These are phyloP conservation scores for Apium graveolens DNA, from an alignment of 129 eudicot genomes.

Conservation along the genomic window DNA sequence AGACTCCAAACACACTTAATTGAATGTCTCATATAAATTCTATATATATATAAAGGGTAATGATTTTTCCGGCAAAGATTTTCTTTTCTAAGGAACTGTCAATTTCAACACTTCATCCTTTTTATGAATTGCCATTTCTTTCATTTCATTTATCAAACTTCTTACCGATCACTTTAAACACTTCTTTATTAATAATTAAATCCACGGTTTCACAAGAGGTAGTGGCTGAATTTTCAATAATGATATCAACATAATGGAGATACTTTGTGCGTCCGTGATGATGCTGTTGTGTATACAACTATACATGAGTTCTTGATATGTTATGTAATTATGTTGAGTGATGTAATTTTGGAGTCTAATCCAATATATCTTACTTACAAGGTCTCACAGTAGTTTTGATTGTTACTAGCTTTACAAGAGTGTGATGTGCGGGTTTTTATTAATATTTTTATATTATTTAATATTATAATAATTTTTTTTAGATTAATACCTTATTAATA, in stretches of 20 bases:
- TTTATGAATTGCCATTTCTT: constrained; percentile 6
- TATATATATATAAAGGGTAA: neutral
- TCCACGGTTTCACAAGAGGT: neutral
- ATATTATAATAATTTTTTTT: no score
- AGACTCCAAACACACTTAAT: neutral
- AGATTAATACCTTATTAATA: no score
- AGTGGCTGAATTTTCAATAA: neutral
- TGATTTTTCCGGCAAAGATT: neutral
- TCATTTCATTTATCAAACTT: neutral
- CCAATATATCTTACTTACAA: neutral
- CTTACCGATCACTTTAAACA: neutral
- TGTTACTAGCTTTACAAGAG: no score
- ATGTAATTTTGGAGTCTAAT: neutral
- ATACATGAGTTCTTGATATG: neutral
- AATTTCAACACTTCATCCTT: neutral
- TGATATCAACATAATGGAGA: neutral
- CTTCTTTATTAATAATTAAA: neutral
- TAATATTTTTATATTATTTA: no score
- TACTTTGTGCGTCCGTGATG: neutral
- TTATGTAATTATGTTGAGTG: no score
- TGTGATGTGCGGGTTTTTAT: no score
- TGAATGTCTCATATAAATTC: neutral
- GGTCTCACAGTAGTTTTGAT: no score
- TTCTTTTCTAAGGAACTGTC: constrained; percentile 1
- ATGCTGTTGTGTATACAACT: neutral